A percentile compares a stretch with the other conserved stretches of the same genome.
Conservation (phyloP, 2,329 filamentous ascomycete genomes). For the Fusarium neocosmosporiellum region DNA sequence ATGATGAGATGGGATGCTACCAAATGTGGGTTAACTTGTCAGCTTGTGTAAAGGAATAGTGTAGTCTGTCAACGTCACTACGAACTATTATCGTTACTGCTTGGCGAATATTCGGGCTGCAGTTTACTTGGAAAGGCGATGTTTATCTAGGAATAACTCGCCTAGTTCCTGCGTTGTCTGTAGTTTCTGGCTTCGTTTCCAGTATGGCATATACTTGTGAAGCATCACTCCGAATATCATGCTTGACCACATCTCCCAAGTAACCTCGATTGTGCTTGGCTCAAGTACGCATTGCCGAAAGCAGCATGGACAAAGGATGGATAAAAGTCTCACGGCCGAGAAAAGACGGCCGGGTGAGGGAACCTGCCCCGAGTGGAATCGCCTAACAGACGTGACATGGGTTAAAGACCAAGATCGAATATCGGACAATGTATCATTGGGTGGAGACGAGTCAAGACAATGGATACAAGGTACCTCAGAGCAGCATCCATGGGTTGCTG, state of each 20-base stretch:
- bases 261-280: not conserved
- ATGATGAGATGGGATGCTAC: not conserved
- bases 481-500: not conserved
- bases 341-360: not conserved
- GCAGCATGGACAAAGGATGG: not conserved
- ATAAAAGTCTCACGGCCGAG: not conserved
- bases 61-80: not conserved
- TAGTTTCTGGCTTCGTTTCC: not conserved
- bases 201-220: not conserved
- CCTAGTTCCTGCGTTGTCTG: not conserved
- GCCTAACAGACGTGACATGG: not conserved
- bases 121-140: not conserved
- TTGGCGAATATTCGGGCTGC: not conserved
- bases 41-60: not conserved
- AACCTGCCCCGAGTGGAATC: not conserved
- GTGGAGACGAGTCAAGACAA: slow-evolving; percentile 1
- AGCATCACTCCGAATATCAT: not conserved
- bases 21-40: not conserved
- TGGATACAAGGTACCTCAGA: not conserved
- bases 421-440: not conserved
- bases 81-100: not conserved
- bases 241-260: not conserved
- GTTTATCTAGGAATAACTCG: not conserved
- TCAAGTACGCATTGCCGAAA: not conserved
- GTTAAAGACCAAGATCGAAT: not conserved